Evolutionary conservation across 257 asterid species (phyloP).

Genomic region (Solanum dulcamara): DNA sequence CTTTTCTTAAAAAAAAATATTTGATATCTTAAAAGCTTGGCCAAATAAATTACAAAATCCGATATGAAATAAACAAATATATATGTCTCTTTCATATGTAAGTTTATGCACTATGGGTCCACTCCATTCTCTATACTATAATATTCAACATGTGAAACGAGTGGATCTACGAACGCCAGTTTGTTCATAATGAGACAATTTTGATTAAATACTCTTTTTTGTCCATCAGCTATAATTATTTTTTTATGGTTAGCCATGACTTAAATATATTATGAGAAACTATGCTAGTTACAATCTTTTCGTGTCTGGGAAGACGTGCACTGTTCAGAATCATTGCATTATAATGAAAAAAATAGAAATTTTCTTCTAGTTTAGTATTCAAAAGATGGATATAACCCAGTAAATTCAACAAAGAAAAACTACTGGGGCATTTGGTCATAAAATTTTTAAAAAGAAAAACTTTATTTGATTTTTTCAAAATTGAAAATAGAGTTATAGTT

Average conservation of each 20-base stretch:
- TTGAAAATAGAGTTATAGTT: too few species aligned
- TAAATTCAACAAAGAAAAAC: too few species aligned
- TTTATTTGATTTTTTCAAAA: too few species aligned
- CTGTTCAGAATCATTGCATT: not conserved
- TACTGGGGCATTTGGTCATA: too few species aligned
- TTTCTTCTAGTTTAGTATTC: too few species aligned
- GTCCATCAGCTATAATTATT: not conserved
- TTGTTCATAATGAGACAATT: not conserved
- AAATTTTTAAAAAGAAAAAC: too few species aligned
- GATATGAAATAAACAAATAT: too few species aligned
- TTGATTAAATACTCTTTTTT: not conserved
- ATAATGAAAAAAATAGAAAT: too few species aligned
- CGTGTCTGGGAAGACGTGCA: not conserved
- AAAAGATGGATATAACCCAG: too few species aligned
- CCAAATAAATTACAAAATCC: too few species aligned
- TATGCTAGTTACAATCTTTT: not conserved
- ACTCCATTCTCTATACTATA: not conserved
- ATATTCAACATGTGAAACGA: not conserved
- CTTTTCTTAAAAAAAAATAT: too few species aligned
- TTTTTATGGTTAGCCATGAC: not conserved
- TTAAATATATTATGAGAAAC: not conserved
- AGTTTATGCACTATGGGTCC: not conserved
- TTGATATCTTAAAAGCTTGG: too few species aligned
- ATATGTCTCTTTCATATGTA: not conserved
- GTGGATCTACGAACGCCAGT: not conserved